Base-by-base conservation (phyloP, 495 filamentous ascomycete species). In the Annulohypoxylon nitens region DNA sequence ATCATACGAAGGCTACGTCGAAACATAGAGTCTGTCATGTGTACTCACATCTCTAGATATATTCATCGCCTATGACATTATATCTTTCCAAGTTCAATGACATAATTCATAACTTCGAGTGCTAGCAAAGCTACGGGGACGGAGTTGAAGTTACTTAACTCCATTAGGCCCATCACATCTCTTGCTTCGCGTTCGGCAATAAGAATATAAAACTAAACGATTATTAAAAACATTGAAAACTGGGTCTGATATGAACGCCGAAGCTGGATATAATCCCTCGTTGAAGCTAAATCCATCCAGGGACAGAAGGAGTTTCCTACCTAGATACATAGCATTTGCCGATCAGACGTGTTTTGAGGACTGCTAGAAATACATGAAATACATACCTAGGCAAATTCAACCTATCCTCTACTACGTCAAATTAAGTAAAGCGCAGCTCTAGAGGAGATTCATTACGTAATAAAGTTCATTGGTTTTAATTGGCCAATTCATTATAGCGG, bases 401-500 rank as follows among this genome's bases (percentile, higher is more conserved):
- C 20, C 20, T 23, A 30, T 30, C 30, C 30, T 30, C 30, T 30
- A 30, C 30, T 30, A 30, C 30, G 30, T 30, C 30, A 30, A 2
- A 30, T 30, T 6, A 30, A 30, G 30, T 30, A 30, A 30, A 30
- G 30, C 30, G 3, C 30, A 30, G 30, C 30, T 30, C 1, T 30
- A 30, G 5, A 30, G 5, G 30, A 30, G 0, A 30, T 3, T 6
- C 5, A 30, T 30, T 30, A 30, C 30, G 30, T 30, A 30, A 30
- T 30, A 6, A 30, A 6, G 30, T 30, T 43, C 3, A 2, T 43
- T 11, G 4, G 14, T 33, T 34, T 53, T 71, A 47, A 77, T 77
- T 76, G 75, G 71, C 26, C 75, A 77, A 71, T 75, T 64, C 64
- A 30, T 53, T 25, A 62, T 50, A 57, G 67, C 55, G 68, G 75